These are phyloP conservation scores for Colletotrichum sidae DNA, from an alignment of 2,329 filamentous ascomycete species.

Conservation along the genomic window DNA sequence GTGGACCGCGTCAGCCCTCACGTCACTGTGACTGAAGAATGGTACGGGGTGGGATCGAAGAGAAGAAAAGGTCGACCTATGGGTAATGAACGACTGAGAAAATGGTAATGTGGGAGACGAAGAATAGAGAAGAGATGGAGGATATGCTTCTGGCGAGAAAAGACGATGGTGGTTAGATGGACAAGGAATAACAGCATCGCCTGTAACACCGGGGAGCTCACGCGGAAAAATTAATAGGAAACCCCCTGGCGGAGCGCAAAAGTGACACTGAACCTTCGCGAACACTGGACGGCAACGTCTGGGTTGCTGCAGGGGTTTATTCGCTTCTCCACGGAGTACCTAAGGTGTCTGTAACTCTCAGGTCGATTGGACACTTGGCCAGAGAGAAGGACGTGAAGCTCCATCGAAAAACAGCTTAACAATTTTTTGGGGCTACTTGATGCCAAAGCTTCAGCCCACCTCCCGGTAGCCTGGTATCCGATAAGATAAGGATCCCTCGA, in stretches of 20 bases:
- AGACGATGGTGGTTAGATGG: conserved; percentile 5
- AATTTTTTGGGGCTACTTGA: conserved; percentile 6
- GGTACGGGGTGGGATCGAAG: conserved; percentile 21
- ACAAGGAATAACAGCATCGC: conserved; percentile 16
- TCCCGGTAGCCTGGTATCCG: conserved; percentile 1
- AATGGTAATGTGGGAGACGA: neutral
- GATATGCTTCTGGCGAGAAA: conserved; percentile 9
- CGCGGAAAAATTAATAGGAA: conserved; percentile 30
- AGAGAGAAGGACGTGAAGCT: conserved; percentile 15
- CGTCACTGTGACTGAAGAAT: conserved; percentile 30
- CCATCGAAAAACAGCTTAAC: conserved; percentile 2
- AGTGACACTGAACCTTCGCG: conserved; percentile 30
- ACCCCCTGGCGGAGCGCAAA: conserved; percentile 18
- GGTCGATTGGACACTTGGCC: conserved; percentile 34
- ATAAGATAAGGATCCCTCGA: conserved; percentile 31
- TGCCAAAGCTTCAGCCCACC: conserved; percentile 24
- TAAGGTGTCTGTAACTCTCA: neutral
- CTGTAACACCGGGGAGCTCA: conserved; percentile 6
- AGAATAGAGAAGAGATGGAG: conserved; percentile 1
- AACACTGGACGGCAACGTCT: conserved; percentile 14
- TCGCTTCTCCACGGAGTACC: neutral
- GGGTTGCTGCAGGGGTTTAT: conserved; percentile 24
- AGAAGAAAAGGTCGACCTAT: conserved; percentile 27
- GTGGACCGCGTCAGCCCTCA: conserved; percentile 30
- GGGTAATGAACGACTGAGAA: conserved; percentile 32